These are phyloP conservation scores for Microdochium nivale DNA, from an alignment of 2,329 filamentous ascomycete species.

Conservation along the genomic window DNA sequence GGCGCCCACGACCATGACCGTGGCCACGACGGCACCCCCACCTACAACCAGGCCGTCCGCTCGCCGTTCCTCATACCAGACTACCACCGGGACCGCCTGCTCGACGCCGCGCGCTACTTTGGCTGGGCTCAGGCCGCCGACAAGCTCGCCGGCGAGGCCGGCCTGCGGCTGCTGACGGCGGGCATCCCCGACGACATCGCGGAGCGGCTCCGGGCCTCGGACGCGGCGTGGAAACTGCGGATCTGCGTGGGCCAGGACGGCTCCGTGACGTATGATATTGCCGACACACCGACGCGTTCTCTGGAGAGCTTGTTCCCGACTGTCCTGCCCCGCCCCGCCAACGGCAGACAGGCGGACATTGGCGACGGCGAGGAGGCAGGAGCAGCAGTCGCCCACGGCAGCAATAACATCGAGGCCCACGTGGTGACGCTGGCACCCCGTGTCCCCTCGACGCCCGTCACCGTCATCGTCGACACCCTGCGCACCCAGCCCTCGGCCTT, in stretches of 20 bases:
- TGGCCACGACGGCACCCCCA: background rate
- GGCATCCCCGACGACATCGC: constrained; percentile 15
- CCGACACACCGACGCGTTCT: constrained; percentile 25
- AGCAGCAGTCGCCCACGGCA: background rate
- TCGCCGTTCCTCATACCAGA: constrained; percentile 73
- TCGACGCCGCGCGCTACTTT: constrained; percentile 53
- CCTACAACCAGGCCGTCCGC: constrained; percentile 36
- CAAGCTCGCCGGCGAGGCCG: constrained; percentile 33
- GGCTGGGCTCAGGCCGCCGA: constrained; percentile 39
- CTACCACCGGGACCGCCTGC: constrained; percentile 69
- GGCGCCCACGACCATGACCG: constrained; percentile 23
- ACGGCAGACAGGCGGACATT: no score
- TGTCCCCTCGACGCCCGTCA: background rate
- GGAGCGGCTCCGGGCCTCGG: constrained; percentile 27
- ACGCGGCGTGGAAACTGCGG: constrained; percentile 27
- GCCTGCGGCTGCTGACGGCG: constrained; percentile 30
- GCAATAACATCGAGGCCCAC: background rate
- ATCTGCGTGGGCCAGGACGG: constrained; percentile 45
- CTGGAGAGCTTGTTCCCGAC: constrained; percentile 17
- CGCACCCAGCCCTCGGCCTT: constrained; percentile 35
- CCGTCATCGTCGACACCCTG: background rate
- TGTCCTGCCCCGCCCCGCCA: background rate
- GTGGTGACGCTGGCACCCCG: background rate
- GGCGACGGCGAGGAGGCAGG: no score
- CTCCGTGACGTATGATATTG: constrained; percentile 30